Percentiles rank a stretch among this genome's conserved stretches.
Conservation (phyloP, 2,329 filamentous ascomycete species). For the Chrysosporium keratinophilum region DNA sequence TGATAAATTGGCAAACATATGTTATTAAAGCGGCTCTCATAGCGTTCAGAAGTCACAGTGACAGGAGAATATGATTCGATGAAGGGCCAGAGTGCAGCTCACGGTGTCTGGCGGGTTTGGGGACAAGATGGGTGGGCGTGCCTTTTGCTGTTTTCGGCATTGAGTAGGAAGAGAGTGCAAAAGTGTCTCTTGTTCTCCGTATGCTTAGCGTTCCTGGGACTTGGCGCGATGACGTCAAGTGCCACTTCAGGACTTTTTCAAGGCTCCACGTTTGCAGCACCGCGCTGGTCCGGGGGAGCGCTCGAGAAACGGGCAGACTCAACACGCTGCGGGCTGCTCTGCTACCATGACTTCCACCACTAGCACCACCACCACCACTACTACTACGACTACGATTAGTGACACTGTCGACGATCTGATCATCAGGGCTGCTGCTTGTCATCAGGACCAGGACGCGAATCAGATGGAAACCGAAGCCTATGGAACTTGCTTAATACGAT, state of each 20-base stretch:
- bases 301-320: no score
- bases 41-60: not conserved
- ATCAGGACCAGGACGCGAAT: not conserved
- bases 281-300: not conserved
- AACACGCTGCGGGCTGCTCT: not conserved
- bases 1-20: not conserved
- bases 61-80: not conserved
- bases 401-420: not conserved
- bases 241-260: constrained; percentile 2
- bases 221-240: constrained; percentile 11
- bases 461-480: not conserved
- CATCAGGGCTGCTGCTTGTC: no score
- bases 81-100: not conserved
- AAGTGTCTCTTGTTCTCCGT: constrained; percentile 10
- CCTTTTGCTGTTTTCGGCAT: constrained; percentile 12
- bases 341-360: no score
- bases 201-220: constrained; percentile 10
- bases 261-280: no score
- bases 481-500: constrained; percentile 4
- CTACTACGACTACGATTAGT: no score
- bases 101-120: constrained; percentile 1
- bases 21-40: not conserved
- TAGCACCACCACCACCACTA: no score
- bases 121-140: constrained; percentile 4
- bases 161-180: constrained; percentile 6